Percentiles rank a stretch among this genome's conserved stretches.
Evolutionary conservation across 1,284 basidiomycete species (phyloP).

Genomic region (Marasmius oreades): DNA sequence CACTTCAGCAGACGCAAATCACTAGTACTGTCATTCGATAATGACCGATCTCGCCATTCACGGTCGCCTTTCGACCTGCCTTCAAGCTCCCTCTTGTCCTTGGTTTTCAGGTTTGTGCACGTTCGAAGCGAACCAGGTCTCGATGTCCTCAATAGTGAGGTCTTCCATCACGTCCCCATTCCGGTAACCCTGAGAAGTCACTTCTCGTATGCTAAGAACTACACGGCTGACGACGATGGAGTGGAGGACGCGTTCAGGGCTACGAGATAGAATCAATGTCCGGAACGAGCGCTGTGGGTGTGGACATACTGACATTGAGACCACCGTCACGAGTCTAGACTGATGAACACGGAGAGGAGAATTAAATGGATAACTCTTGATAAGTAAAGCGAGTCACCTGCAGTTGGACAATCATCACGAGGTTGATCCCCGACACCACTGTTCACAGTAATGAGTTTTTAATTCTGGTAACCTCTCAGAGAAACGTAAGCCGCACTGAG

Average conservation of each 20-base stretch:
- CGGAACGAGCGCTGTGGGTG: not conserved
- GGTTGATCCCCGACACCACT: not conserved
- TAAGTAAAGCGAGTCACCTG: not conserved
- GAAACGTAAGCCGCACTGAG: not conserved
- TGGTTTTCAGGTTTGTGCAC: no score
- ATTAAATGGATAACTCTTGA: not conserved
- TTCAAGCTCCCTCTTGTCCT: no score
- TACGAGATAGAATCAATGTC: not conserved
- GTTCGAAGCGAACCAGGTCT: no score
- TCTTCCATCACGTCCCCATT: no score
- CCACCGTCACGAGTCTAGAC: not conserved
- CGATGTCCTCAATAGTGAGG: no score
- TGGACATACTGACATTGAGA: not conserved
- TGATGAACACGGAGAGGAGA: not conserved
- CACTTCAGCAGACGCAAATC: no score
- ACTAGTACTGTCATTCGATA: no score
- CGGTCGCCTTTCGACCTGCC: no score
- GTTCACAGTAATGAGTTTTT: not conserved
- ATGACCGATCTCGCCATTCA: no score
- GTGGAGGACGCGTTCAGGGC: not conserved
- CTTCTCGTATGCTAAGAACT: not conserved
- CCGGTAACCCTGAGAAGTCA: not conserved
- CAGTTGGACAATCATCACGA: not conserved
- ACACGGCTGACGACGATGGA: not conserved
- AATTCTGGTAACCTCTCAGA: no score